Evolutionary conservation across 192 early-diverging fungal species (phyloP), one percentile per base, ranked within the genome.

Genomic region (Dimargaris xerosporica): DNA sequence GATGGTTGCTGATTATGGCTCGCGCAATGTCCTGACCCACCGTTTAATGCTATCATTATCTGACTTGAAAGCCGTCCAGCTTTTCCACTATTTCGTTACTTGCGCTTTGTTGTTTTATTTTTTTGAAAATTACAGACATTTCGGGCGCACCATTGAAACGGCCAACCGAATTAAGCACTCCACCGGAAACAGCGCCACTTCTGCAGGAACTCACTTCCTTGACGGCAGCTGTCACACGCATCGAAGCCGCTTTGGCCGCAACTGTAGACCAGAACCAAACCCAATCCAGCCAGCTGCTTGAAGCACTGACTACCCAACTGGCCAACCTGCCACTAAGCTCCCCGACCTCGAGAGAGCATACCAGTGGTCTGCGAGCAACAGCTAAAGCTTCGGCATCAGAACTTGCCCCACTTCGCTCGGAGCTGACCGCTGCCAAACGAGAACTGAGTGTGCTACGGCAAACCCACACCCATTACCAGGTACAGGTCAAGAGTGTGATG

Each of bases 401-500:
- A 46, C 11, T 46, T 56, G 12, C 7, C 23, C 54, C 28, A 25
- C 4, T 29, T 56, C 26, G n/a, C 26, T 13, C 5, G 30, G 25
- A 56, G n/a, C 54, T 56, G 13, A 5, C 9, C 5, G 31, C 28
- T 4, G n/a, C 54, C 54, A 11, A 31, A 25, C 54, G 31, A 29
- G 30, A 56, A 25, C 34, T 56, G 25, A 12, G 54, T 56, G 25
- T 56, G 10, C 34, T 56, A 9, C 54, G 54, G 15, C 54, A 56
- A 29, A 56, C 54, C 5, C n/a, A 56, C 54, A 12, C 15, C 10
- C 9, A 29, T 9, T n/a, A 56, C 10, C 54, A n/a, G 10, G 10
- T 4, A 29, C 10, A 41, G 17, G 31, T 29, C 26, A 29, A 56
- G 54, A 9, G 12, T 6, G 15, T 56, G 26, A 5, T 56, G 5